Base-by-base conservation (phyloP, 169 alveolate species). In the Perkinsus olseni region DNA sequence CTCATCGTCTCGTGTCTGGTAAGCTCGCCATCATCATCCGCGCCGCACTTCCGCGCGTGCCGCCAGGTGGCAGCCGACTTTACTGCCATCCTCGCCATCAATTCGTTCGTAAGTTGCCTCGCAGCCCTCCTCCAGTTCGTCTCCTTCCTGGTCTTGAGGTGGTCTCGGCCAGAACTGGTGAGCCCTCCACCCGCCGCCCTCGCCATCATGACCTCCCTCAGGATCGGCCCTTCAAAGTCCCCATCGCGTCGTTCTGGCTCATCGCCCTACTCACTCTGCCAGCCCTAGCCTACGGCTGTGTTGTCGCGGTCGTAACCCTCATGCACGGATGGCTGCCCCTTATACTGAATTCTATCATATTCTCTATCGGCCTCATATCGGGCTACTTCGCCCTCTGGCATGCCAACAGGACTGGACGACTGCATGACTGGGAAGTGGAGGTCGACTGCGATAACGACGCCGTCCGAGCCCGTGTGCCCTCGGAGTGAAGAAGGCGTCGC, bases 31-130 rank as follows among this genome's bases (percentile, higher is more conserved):
- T 6, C 31, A 4, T 1, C 34, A 28, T 45, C 62, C 17, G 37
- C 74, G n/a, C 74, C 0, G 3, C 37, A 37, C 40, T 34, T 91
- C 40, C 3, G 51, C 4, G 20, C 0, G 36, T 40, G 36, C 93
- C 24, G 82, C 20, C 39, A 62, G 82, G 82, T 91, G 48, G 0
- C 39, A 28, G 38, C 39, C 93, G 93, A 91, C 93, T 91, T 91
- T 31, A 17, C 0, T 24, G 6, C 74, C 28, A 91, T 91, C 4
- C 74, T 91, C 0, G 13, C 92, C 37, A 24, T 91, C 24, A 34
- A 91, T 36, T 38, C 39, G 36, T 91, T 31, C 92, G 10, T 91
- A 11, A 28, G 74, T 3, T 28, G 74, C 36, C 13, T 40, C 8
- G 13, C 92, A 38, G 37, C 13, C 21, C 74, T 91, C 34, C 74